Conservation (phyloP, 176 grass and related monocot species). For the Poa annua region DNA sequence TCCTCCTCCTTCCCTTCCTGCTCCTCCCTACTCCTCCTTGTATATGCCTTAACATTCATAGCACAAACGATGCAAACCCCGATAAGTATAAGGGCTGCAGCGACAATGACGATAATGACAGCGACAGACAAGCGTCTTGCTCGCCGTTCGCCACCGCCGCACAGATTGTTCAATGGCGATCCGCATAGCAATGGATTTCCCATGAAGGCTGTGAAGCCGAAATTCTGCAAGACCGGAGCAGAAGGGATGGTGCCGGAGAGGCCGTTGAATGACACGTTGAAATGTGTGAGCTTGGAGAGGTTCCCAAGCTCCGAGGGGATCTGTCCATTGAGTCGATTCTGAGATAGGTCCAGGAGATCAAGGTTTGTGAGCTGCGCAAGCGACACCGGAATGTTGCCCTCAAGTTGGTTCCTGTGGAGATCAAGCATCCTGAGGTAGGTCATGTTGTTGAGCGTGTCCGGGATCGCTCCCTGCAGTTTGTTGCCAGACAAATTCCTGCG, state of each 20-base stretch:
- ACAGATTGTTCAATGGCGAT: slow-evolving; percentile 60
- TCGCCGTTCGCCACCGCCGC: slow-evolving; percentile 55
- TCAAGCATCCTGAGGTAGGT: slow-evolving; percentile 81
- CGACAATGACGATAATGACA: slow-evolving; percentile 89
- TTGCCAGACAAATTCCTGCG: slow-evolving; percentile 83
- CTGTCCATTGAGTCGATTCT: slow-evolving; percentile 58
- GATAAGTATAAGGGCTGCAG: slow-evolving; percentile 72
- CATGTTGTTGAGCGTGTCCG: slow-evolving; percentile 67
- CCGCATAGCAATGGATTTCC: slow-evolving; percentile 75
- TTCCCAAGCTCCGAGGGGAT: slow-evolving; percentile 67
- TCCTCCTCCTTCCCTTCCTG: slow-evolving; percentile 56
- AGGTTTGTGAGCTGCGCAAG: slow-evolving; percentile 76
- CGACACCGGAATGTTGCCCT: slow-evolving; percentile 61
- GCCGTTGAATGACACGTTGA: slow-evolving; percentile 85
- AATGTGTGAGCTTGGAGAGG: slow-evolving; percentile 67
- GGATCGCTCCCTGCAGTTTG: slow-evolving; percentile 72
- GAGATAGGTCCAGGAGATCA: slow-evolving; percentile 68
- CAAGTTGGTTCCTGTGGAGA: slow-evolving; percentile 68
- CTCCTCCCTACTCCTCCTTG: slow-evolving; percentile 41
- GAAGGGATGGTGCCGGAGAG: slow-evolving; percentile 80
- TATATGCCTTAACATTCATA: slow-evolving; percentile 83
- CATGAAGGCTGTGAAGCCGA: slow-evolving; percentile 57
- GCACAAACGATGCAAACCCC: slow-evolving; percentile 81
- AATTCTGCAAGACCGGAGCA: slow-evolving; percentile 56
- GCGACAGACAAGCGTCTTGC: slow-evolving; percentile 46